Evolutionary conservation across 2,329 filamentous ascomycete species (phyloP).

Genomic region (Sclerotiophoma versabilis): DNA sequence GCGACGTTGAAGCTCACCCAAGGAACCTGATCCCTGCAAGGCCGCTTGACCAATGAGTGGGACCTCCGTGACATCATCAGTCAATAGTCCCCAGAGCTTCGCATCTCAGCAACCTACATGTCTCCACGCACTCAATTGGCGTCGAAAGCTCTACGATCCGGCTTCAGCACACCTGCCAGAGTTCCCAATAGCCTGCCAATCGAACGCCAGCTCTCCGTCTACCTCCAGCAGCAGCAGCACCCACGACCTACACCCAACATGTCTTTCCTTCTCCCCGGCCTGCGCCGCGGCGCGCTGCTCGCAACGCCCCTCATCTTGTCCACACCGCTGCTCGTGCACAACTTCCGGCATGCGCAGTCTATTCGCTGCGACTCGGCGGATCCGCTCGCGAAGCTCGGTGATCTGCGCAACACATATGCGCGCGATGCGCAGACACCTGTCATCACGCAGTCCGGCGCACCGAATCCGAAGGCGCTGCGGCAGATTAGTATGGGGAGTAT

Average conservation of each 20-base stretch:
- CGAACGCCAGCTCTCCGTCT: slow-evolving; percentile 26
- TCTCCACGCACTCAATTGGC: slow-evolving; percentile 14
- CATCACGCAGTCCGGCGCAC: slow-evolving; percentile 46
- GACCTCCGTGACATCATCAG: slow-evolving; percentile 46
- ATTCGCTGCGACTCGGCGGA: slow-evolving; percentile 49
- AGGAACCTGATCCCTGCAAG: slow-evolving; percentile 36
- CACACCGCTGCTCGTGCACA: slow-evolving; percentile 41
- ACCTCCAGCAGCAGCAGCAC: slow-evolving; percentile 27
- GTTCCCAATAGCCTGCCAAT: slow-evolving; percentile 8
- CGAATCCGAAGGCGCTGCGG: slow-evolving; percentile 52
- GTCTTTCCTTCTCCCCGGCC: slow-evolving; percentile 51
- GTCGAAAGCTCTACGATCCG: not conserved
- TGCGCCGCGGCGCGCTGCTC: slow-evolving; percentile 47
- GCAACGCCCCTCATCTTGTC: slow-evolving; percentile 47
- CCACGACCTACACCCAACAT: slow-evolving; percentile 32
- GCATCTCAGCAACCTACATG: not conserved
- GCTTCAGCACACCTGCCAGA: slow-evolving; percentile 1
- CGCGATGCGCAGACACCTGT: slow-evolving; percentile 51
- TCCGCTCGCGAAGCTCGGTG: slow-evolving; percentile 48
- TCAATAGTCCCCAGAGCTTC: not conserved
- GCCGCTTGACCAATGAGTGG: slow-evolving; percentile 31
- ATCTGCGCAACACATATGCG: slow-evolving; percentile 44
- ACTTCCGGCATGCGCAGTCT: slow-evolving; percentile 32
- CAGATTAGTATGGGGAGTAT: slow-evolving; percentile 58
- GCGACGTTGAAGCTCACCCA: slow-evolving; percentile 34